These are phyloP conservation scores for Komagataella ulmi DNA, from an alignment of 805 yeast genomes.

Conservation along the genomic window DNA sequence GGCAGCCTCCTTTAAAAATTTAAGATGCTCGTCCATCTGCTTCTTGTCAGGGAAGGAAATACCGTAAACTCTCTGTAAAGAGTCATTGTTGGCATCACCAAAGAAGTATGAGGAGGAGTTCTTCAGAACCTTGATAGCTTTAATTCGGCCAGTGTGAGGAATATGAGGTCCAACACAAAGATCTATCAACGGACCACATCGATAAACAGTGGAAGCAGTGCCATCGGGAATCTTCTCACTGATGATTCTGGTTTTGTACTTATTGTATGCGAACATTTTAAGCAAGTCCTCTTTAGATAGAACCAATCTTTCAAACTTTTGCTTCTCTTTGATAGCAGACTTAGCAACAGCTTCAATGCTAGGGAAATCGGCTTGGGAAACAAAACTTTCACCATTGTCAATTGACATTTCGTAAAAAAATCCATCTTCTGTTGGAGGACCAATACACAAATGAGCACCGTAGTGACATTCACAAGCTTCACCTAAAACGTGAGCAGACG, in stretches of 20 bases:
- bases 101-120: slow-evolving; percentile 93
- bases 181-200: slow-evolving; percentile 96
- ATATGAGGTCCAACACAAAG: slow-evolving; percentile 96
- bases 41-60: slow-evolving; percentile 97
- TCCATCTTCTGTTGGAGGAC: slow-evolving; percentile 97
- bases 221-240: slow-evolving; percentile 88
- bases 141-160: slow-evolving; percentile 93
- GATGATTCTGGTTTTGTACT: slow-evolving; percentile 85
- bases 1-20: slow-evolving; percentile 92
- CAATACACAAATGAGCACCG: slow-evolving; percentile 86
- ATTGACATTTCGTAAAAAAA: slow-evolving; percentile 94
- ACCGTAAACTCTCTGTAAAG: slow-evolving; percentile 95
- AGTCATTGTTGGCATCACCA: slow-evolving; percentile 87
- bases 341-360: slow-evolving; percentile 78
- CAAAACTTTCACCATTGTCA: slow-evolving; percentile 59
- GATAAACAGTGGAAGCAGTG: slow-evolving; percentile 89
- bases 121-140: slow-evolving; percentile 86
- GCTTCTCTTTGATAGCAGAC: slow-evolving; percentile 88
- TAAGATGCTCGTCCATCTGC: slow-evolving; percentile 86
- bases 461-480: slow-evolving; percentile 95
- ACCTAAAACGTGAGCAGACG: slow-evolving; percentile 95
- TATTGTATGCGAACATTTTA: slow-evolving; percentile 90
- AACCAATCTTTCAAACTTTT: slow-evolving; percentile 85
- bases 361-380: slow-evolving; percentile 73
- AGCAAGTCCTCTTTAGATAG: slow-evolving; percentile 85